Percentiles rank a stretch among this genome's conserved stretches.
Conservation (phyloP, 2,329 filamentous ascomycete genomes). For the Colletotrichum agaves region DNA sequence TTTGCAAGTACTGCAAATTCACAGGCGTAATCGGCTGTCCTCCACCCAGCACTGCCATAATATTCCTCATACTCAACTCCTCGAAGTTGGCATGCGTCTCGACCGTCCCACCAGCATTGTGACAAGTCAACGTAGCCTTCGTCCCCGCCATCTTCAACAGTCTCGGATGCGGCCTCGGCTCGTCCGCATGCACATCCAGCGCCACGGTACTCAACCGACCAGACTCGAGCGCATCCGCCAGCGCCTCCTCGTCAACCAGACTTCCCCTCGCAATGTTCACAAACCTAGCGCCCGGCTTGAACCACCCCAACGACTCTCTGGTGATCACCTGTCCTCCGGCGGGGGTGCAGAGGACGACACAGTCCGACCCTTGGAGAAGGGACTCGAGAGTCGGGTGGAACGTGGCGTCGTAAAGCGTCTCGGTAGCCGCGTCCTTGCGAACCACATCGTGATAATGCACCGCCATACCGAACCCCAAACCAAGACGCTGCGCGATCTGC, state of each 20-base stretch:
- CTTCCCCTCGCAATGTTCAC: conserved; percentile 75
- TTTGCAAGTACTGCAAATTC: conserved; percentile 65
- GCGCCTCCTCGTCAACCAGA: conserved; percentile 72
- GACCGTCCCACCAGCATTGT: conserved; percentile 74
- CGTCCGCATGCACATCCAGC: conserved; percentile 72
- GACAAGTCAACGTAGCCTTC: conserved; percentile 70
- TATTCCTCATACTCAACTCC: conserved; percentile 73
- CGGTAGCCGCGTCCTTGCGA: conserved; percentile 57
- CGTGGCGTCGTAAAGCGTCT: conserved; percentile 54
- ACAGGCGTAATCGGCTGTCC: conserved; percentile 68
- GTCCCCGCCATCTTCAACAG: conserved; percentile 53
- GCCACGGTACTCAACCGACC: conserved; percentile 63
- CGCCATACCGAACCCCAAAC: conserved; percentile 71
- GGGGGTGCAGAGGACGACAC: conserved; percentile 71
- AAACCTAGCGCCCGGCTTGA: conserved; percentile 66
- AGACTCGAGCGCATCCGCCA: conserved; percentile 67
- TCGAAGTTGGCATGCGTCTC: conserved; percentile 76
- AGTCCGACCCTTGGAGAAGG: conserved; percentile 66
- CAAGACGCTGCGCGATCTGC: conserved; percentile 65
- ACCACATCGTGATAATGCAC: conserved; percentile 72
- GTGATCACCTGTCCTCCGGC: conserved; percentile 62
- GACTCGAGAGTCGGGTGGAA: conserved; percentile 62
- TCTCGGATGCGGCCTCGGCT: conserved; percentile 64
- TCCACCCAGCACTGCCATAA: conserved; percentile 67
- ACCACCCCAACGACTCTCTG: conserved; percentile 55